Evolutionary conservation across 176 grass and related monocot genomes (phyloP).

Genomic region (Paspalum vaginatum): DNA sequence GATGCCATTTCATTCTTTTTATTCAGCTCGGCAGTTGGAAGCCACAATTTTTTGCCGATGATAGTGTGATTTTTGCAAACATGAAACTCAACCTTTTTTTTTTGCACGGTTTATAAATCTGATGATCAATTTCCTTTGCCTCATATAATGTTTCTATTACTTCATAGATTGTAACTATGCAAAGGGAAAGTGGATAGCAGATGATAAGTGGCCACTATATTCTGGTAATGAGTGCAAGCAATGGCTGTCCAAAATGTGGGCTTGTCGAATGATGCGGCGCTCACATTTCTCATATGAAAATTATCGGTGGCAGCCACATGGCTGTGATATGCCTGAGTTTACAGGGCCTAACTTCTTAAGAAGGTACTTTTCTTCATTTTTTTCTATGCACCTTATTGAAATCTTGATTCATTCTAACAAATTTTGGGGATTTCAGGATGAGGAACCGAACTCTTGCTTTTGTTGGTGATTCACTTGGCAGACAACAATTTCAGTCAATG

Average conservation of each 20-base stretch:
- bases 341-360: slow-evolving; percentile 60
- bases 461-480: slow-evolving; percentile 94
- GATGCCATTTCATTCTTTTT: neutral
- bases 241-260: slow-evolving; percentile 94
- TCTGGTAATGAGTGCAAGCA: slow-evolving; percentile 83
- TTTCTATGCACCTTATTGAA: neutral
- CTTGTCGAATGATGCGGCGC: slow-evolving; percentile 84
- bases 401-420: slow-evolving; percentile 38
- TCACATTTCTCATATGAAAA: slow-evolving; percentile 73
- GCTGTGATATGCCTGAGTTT: slow-evolving; percentile 87
- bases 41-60: neutral
- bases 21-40: slow-evolving; percentile 28
- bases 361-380: slow-evolving; percentile 51
- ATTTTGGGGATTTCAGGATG: slow-evolving; percentile 59
- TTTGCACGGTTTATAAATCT: slow-evolving; percentile 4
- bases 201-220: slow-evolving; percentile 71
- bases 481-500: slow-evolving; percentile 97
- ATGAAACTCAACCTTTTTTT: neutral
- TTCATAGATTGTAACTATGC: slow-evolving; percentile 83
- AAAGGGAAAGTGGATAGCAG: slow-evolving; percentile 91
- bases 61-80: neutral
- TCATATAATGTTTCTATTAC: slow-evolving; percentile 18
- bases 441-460: slow-evolving; percentile 85
- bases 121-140: neutral
- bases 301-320: slow-evolving; percentile 80